phyloP scores from a whole-genome alignment of 805 yeast genomes.

The Candida boidinii region DNA sequence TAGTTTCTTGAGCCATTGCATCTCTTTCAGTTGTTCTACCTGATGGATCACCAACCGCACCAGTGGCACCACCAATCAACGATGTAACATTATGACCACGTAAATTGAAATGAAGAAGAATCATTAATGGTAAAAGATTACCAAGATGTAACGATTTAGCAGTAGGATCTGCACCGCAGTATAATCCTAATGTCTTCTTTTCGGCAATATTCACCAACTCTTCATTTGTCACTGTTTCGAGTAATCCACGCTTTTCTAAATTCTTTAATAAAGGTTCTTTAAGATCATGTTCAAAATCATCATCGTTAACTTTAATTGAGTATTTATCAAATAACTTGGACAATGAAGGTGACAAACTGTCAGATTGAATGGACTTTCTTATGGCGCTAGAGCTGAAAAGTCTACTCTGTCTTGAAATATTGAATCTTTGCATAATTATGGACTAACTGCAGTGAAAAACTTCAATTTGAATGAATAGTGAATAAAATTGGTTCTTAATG shows the following conservation, averaged over 20 bases:
- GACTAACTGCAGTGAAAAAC: too few relatives aligned
- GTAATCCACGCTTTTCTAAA: slow-evolving; percentile 36
- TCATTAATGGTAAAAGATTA: slow-evolving; percentile 79
- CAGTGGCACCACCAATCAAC: slow-evolving; percentile 92
- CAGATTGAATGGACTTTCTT: too few relatives aligned
- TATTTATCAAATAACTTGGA: slow-evolving; percentile 10
- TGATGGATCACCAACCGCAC: slow-evolving; percentile 93
- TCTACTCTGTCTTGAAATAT: too few relatives aligned
- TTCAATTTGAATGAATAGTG: too few relatives aligned
- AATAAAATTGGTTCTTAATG: too few relatives aligned
- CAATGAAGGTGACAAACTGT: slow-evolving; percentile 8
- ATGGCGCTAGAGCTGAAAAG: too few relatives aligned
- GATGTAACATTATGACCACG: slow-evolving; percentile 83
- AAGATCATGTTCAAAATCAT: slow-evolving; percentile 22
- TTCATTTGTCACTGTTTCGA: slow-evolving; percentile 32
- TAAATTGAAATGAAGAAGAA: slow-evolving; percentile 71
- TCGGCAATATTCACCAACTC: slow-evolving; percentile 16
- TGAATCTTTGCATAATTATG: too few relatives aligned
- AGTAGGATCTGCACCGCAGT: slow-evolving; percentile 96
- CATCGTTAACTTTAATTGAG: slow-evolving; percentile 10
- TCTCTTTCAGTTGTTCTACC: slow-evolving; percentile 76
- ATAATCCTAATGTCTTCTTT: slow-evolving; percentile 42
- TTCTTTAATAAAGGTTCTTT: slow-evolving; percentile 30
- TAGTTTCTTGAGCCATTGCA: slow-evolving; percentile 40
- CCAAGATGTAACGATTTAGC: slow-evolving; percentile 88